These are phyloP conservation scores for Pseudogymnoascus sp. DNA, from an alignment of 2,329 filamentous ascomycete species.

Conservation along the genomic window DNA sequence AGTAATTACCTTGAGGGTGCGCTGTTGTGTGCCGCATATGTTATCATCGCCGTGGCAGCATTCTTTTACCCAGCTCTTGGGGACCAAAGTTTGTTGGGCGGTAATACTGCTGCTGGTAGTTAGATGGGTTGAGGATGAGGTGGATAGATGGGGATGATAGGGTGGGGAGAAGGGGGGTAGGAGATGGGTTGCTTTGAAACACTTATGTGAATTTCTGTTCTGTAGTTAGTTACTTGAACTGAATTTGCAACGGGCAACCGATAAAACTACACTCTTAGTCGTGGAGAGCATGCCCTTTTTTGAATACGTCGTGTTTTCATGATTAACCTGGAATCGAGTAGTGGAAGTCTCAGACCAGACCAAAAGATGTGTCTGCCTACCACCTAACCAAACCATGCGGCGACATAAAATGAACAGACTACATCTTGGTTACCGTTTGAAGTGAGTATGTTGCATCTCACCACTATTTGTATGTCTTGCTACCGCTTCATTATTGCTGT, in stretches of 20 bases:
- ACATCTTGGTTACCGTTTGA: neutral
- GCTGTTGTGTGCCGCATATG: conserved; percentile 57
- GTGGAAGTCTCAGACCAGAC: too few relatives aligned
- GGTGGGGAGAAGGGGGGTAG: neutral
- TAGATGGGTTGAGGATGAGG: conserved; percentile 15
- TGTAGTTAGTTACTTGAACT: neutral
- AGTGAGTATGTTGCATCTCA: neutral
- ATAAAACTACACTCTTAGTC: neutral
- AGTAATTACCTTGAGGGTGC: conserved; percentile 83
- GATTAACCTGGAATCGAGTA: neutral
- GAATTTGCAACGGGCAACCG: neutral
- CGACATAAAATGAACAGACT: neutral
- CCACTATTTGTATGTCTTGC: neutral
- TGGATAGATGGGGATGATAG: neutral
- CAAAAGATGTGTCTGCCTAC: too few relatives aligned
- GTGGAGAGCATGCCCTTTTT: neutral
- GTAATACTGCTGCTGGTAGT: conserved; percentile 22
- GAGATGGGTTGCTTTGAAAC: neutral
- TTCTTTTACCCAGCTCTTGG: conserved; percentile 55
- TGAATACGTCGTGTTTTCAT: neutral
- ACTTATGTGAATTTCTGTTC: neutral
- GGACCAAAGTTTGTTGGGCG: conserved; percentile 37
- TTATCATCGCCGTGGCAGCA: conserved; percentile 60
- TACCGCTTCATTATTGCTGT: neutral
- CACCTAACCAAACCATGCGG: neutral